A percentile compares a stretch with the other conserved stretches of the same genome.
Conservation (phyloP, 2,329 filamentous ascomycete genomes). For the Rutstroemia sydowiana region DNA sequence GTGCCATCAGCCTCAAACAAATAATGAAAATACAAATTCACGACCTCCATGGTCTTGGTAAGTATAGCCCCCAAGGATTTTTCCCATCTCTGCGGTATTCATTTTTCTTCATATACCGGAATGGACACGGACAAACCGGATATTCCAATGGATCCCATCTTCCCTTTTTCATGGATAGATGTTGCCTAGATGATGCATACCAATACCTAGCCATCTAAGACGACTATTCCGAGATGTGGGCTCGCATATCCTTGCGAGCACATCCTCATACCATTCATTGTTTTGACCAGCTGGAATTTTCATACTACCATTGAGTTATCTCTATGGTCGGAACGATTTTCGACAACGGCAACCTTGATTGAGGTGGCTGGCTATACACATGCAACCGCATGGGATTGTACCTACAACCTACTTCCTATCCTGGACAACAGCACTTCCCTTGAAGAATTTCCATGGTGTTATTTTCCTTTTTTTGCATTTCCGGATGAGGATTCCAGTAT, state of each 20-base stretch:
- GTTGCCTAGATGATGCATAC: not conserved
- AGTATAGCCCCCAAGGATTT: constrained; percentile 5
- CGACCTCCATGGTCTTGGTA: constrained; percentile 8
- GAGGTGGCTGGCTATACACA: not conserved
- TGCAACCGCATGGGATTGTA: constrained; percentile 2
- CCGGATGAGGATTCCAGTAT: not conserved
- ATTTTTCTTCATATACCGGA: constrained; percentile 7
- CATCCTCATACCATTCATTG: not conserved
- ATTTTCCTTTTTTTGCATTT: constrained; percentile 9
- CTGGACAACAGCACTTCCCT: not conserved
- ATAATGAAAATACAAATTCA: constrained; percentile 3
- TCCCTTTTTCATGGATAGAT: not conserved
- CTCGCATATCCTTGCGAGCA: constrained; percentile 9
- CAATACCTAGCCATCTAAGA: not conserved
- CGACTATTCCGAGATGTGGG: constrained; percentile 3
- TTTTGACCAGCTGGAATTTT: not conserved
- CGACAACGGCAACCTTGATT: not conserved
- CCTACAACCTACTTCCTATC: not conserved
- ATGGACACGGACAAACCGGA: not conserved
- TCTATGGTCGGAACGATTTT: not conserved
- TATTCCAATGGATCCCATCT: not conserved
- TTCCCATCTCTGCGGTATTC: not conserved
- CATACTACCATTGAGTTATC: not conserved
- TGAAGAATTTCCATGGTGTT: constrained; percentile 1
- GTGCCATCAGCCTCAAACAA: constrained; percentile 2